Conservation (phyloP, 371 early-diverging fungal genomes). For the Mortierella sp. region DNA sequence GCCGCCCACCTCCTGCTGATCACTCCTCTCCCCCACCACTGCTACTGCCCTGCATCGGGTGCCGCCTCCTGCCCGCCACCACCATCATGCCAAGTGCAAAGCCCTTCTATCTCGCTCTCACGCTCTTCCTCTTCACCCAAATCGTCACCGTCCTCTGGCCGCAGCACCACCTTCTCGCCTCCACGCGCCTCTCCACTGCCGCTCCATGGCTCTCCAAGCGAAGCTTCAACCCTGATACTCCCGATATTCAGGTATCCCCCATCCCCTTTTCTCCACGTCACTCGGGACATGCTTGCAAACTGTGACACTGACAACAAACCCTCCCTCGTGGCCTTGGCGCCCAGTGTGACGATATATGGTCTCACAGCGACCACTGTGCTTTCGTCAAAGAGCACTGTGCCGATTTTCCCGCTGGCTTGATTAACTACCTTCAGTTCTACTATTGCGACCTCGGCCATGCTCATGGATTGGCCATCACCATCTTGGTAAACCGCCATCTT, state of each 20-base stretch:
- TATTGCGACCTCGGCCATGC: conserved; percentile 66
- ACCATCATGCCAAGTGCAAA: too few species aligned
- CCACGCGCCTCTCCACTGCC: not conserved
- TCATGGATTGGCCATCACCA: conserved; percentile 55
- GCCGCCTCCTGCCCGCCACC: too few species aligned
- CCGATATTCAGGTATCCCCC: conserved; percentile 27
- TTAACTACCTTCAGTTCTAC: conserved; percentile 70
- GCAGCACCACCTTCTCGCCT: conserved; percentile 14
- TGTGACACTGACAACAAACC: too few species aligned
- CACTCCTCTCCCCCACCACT: too few species aligned
- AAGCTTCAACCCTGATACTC: conserved; percentile 8
- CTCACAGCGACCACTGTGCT: conserved; percentile 63
- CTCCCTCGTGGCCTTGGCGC: too few species aligned
- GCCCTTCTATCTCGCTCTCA: conserved; percentile 44
- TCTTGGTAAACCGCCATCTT: conserved; percentile 60
- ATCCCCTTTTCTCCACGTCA: not conserved
- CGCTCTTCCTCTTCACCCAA: conserved; percentile 39
- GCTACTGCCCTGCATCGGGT: too few species aligned
- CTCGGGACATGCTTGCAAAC: not conserved
- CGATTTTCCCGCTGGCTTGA: conserved; percentile 60
- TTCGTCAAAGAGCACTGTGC: conserved; percentile 62
- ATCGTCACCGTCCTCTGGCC: conserved; percentile 40
- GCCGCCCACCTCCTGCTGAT: too few species aligned
- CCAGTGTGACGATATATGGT: too few species aligned
- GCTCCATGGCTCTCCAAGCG: conserved; percentile 27